phyloP scores from a whole-genome alignment of 2,329 filamentous ascomycete species.

The Aspergillus ochraceus region DNA sequence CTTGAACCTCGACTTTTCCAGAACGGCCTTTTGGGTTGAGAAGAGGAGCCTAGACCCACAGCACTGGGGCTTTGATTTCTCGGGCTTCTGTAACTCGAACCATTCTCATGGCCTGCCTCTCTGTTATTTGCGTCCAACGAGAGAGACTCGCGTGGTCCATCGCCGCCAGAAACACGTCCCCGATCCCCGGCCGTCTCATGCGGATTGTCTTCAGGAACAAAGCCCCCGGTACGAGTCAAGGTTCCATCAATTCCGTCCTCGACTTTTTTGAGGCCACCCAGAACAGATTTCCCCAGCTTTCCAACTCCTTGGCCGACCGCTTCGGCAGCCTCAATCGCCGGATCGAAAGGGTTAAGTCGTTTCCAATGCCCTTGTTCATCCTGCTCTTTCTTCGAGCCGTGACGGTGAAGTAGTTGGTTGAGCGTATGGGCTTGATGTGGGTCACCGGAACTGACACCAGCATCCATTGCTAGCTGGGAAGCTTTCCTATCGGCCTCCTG shows the following conservation, averaged over 20 bases:
- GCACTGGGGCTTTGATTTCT: neutral
- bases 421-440: conserved; percentile 58
- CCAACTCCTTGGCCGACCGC: conserved; percentile 51
- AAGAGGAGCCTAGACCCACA: conserved; percentile 3
- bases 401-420: conserved; percentile 43
- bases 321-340: conserved; percentile 53
- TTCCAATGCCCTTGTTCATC: conserved; percentile 17
- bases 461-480: conserved; percentile 46
- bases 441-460: conserved; percentile 57
- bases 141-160: neutral
- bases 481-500: conserved; percentile 52
- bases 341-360: conserved; percentile 38
- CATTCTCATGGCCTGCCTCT: neutral
- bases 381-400: conserved; percentile 11
- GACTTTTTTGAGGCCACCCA: conserved; percentile 44
- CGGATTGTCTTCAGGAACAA: conserved; percentile 22
- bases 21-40: conserved; percentile 29
- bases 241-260: conserved; percentile 38
- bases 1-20: conserved; percentile 36
- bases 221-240: conserved; percentile 36
- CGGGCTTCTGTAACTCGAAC: neutral
- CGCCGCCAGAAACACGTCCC: neutral
- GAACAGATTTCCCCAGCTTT: conserved; percentile 46
- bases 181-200: conserved; percentile 9
- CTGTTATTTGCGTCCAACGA: neutral